phyloP scores from a whole-genome alignment of 108 stramenopile genomes.

The Seminavis robusta region DNA sequence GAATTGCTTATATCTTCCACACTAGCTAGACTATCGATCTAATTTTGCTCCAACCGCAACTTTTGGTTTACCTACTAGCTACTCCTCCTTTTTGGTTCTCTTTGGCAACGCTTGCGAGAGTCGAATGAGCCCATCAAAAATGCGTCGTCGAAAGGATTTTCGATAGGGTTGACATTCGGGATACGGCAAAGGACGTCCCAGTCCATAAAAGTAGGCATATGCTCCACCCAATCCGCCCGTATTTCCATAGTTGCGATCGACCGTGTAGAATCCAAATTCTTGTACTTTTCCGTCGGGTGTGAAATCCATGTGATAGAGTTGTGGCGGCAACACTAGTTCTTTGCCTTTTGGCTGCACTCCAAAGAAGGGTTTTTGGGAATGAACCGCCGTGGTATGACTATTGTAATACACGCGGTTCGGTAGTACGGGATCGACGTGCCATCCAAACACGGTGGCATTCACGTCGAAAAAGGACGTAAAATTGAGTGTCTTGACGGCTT shows the following conservation, averaged over 20 bases:
- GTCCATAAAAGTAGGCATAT: conserved; percentile 76
- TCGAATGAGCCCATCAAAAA: no score
- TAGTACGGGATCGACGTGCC: conserved; percentile 64
- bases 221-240: conserved; percentile 84
- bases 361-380: conserved; percentile 28
- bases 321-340: conserved; percentile 54
- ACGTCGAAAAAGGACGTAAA: conserved; percentile 66
- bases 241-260: conserved; percentile 77
- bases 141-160: conserved; percentile 38
- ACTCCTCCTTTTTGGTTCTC: no score
- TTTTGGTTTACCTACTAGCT: no score
- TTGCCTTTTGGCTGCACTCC: conserved; percentile 40
- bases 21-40: no score
- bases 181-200: conserved; percentile 64
- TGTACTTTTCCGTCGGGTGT: conserved; percentile 54
- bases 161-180: conserved; percentile 73
- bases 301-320: conserved; percentile 38
- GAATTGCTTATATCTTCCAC: no score
- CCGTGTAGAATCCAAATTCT: conserved; percentile 75
- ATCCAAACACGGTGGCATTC: conserved; percentile 41
- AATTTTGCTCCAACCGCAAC: no score
- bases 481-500: conserved; percentile 52
- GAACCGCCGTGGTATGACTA: conserved; percentile 28
- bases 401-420: conserved; percentile 68
- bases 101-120: no score